phyloP scores from a whole-genome alignment of 1,284 basidiomycete species.

The Butyriboletus appendiculatus region DNA sequence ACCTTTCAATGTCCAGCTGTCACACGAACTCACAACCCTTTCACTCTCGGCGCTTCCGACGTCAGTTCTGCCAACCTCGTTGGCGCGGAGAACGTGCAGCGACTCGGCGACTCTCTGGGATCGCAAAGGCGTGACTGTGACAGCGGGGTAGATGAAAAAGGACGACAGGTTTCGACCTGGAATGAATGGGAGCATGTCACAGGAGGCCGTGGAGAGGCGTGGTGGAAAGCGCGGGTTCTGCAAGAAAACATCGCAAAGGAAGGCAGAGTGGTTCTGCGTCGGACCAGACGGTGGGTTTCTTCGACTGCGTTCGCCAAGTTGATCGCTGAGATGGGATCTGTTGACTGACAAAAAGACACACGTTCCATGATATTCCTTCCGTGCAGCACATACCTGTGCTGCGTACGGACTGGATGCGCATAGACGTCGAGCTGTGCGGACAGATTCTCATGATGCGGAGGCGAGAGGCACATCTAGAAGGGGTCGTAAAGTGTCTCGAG shows the following conservation, averaged over 20 bases:
- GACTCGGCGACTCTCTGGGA: conserved; percentile 5
- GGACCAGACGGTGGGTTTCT: conserved; percentile 20
- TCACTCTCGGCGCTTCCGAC: conserved; percentile 42
- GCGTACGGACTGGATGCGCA: conserved; percentile 62
- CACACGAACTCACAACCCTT: conserved; percentile 43
- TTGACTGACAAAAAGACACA: conserved; percentile 46
- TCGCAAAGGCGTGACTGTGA: conserved; percentile 5
- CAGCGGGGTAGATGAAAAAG: conserved; percentile 6
- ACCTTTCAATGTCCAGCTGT: conserved; percentile 31
- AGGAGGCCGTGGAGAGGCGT: conserved; percentile 23
- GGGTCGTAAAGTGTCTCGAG: conserved; percentile 42
- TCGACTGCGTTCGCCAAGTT: not conserved
- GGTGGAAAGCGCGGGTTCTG: conserved; percentile 22
- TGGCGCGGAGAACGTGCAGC: conserved; percentile 18
- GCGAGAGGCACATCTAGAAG: conserved; percentile 56
- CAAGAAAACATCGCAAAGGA: conserved; percentile 12
- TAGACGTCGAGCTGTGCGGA: conserved; percentile 76
- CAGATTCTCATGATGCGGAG: conserved; percentile 68
- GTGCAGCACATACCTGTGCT: conserved; percentile 48
- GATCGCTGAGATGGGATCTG: conserved; percentile 10
- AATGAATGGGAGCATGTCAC: conserved; percentile 41
- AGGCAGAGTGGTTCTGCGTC: conserved; percentile 4
- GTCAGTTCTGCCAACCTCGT: conserved; percentile 44
- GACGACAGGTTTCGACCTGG: conserved; percentile 50
- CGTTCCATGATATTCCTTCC: conserved; percentile 58